Evolutionary conservation across 768 basidiomycete species (phyloP), one percentile per base, ranked within the genome.

Genomic region (Podaxis sp.): DNA sequence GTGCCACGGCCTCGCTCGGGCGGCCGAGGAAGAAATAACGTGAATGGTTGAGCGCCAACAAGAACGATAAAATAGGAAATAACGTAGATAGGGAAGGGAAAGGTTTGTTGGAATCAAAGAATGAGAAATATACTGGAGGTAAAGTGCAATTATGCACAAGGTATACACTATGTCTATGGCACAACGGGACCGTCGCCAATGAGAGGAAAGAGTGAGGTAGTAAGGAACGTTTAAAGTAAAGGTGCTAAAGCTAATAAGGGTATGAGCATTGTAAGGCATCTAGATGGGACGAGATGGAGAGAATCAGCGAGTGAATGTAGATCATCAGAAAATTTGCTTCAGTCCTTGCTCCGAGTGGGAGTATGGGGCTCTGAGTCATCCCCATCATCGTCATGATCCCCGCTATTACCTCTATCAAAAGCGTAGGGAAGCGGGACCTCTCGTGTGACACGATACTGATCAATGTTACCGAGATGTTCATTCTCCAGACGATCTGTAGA

Each of bases 401-500:
- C 82, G 36, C 75, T 77, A 51, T 75, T 80, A 38, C 77, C 73
- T 52, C 85, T 81, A 52, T 88, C 84, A 58, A 88, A 76, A 1
- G 77, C 71, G 73, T 96, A 96, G 1, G 93, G 94, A 38, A 97
- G 75, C 0, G 93, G 90, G 13, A 94, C 86, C 69, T 97, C 94
- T 26, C 89, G 82, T 1, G 90, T 93, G 48, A 92, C 86, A 24
- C 95, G 92, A 73, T 93, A 96, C 68, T 95, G 93, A 81, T 93
- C 93, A 74, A 92, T 86, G 73, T 97, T 97, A 79, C 92, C 92
- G 28, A 96, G 76, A 66, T 97, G 95, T 75, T 97, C 95, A 75
- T 92, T 95, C 73, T 96, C 75, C 68, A 76, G 57, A 42, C 75
- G 75, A 65, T 72, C 75, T 76, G 24, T 54, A 51, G n/a, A 44